These are phyloP conservation scores for Fusarium concolor DNA, from an alignment of 2,329 filamentous ascomycete genomes.

Conservation along the genomic window DNA sequence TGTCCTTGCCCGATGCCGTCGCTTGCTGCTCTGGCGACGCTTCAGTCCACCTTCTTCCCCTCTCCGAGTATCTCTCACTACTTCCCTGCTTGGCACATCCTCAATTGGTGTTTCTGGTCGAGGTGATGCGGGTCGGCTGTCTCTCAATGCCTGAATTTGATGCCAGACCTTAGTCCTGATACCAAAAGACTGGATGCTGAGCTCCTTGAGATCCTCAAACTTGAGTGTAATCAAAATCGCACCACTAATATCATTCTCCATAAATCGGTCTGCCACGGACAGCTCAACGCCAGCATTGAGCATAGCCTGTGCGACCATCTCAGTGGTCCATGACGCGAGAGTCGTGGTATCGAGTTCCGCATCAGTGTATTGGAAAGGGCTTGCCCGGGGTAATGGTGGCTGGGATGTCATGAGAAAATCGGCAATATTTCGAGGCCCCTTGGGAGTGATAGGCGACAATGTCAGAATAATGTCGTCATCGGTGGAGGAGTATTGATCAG, in stretches of 20 bases:
- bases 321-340: slow-evolving; percentile 76
- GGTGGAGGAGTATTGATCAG: slow-evolving; percentile 51
- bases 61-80: slow-evolving; percentile 58
- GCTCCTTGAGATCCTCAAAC: slow-evolving; percentile 86
- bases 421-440: slow-evolving; percentile 59
- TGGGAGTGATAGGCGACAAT: slow-evolving; percentile 79
- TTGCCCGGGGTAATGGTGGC: slow-evolving; percentile 53
- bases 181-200: slow-evolving; percentile 84
- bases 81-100: slow-evolving; percentile 65
- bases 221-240: slow-evolving; percentile 89
- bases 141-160: slow-evolving; percentile 77
- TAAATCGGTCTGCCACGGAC: slow-evolving; percentile 82
- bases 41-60: slow-evolving; percentile 51
- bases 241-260: slow-evolving; percentile 92
- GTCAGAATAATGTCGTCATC: slow-evolving; percentile 69
- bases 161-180: slow-evolving; percentile 84
- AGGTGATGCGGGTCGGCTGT: slow-evolving; percentile 63
- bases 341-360: slow-evolving; percentile 68
- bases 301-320: slow-evolving; percentile 89
- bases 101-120: slow-evolving; percentile 71
- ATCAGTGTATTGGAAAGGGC: slow-evolving; percentile 67
- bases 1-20: slow-evolving; percentile 53
- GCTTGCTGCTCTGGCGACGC: slow-evolving; percentile 56
- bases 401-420: slow-evolving; percentile 44
- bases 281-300: slow-evolving; percentile 82